A percentile compares a stretch with the other conserved stretches of the same genome.
phyloP scores from a whole-genome alignment of 768 basidiomycete species.

The Naganishia friedmannii region DNA sequence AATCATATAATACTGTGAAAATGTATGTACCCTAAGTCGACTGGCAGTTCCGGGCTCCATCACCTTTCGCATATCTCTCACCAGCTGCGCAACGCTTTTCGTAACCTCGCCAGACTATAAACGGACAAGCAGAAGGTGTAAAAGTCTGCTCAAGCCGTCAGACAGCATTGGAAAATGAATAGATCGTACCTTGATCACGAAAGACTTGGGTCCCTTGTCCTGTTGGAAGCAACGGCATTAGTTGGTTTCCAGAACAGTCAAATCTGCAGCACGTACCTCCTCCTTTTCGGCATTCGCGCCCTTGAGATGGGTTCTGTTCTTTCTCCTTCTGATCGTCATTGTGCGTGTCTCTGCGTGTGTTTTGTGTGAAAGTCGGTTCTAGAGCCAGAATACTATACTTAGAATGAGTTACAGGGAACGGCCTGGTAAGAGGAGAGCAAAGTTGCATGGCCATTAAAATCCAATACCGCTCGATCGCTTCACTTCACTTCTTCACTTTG shows the following conservation, averaged over 20 bases:
- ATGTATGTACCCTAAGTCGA: conserved; percentile 67
- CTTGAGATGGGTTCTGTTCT: conserved; percentile 51
- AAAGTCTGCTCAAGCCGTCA: background rate
- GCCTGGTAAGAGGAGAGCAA: too few species aligned
- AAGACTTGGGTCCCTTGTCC: conserved; percentile 70
- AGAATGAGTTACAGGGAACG: too few species aligned
- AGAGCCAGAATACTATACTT: too few species aligned
- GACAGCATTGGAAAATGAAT: background rate
- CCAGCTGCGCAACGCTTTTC: conserved; percentile 76
- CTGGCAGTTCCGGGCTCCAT: conserved; percentile 98
- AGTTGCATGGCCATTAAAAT: too few species aligned
- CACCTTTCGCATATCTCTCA: conserved; percentile 86
- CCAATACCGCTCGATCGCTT: too few species aligned
- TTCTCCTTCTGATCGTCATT: conserved; percentile 44
- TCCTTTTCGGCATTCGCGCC: conserved; percentile 42
- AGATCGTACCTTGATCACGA: conserved; percentile 71
- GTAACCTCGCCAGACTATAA: conserved; percentile 82
- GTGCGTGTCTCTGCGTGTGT: conserved; percentile 23
- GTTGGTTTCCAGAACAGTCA: background rate
- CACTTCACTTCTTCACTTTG: too few species aligned
- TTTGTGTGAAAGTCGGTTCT: background rate
- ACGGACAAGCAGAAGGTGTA: background rate
- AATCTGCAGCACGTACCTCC: background rate
- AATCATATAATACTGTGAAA: background rate
- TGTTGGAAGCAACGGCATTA: conserved; percentile 22